Evolutionary conservation across 306 rosid species (phyloP).

Genomic region (Astragalus membranaceus): DNA sequence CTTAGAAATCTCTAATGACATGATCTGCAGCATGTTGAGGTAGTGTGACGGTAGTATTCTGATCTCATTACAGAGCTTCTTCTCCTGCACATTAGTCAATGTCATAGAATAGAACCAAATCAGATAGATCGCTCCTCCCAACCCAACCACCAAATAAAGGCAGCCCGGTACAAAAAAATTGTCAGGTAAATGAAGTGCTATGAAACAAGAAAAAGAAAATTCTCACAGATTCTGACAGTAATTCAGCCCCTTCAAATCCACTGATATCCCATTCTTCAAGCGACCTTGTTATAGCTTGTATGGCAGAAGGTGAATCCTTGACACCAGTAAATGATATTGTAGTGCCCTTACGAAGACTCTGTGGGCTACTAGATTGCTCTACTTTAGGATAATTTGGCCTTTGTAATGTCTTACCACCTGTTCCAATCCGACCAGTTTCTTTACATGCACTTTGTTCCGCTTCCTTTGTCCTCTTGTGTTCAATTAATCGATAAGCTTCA

Average conservation of each 20-base stretch:
- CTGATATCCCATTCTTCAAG: slow-evolving; percentile 68
- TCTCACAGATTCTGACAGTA: slow-evolving; percentile 72
- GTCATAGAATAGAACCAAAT: neutral
- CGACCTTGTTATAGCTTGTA: slow-evolving; percentile 30
- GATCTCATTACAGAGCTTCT: slow-evolving; percentile 57
- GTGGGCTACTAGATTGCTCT: slow-evolving; percentile 44
- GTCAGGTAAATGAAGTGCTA: neutral
- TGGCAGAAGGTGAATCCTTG: slow-evolving; percentile 34
- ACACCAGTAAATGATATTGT: slow-evolving; percentile 20
- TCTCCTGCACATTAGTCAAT: slow-evolving; percentile 50
- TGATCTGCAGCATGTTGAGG: slow-evolving; percentile 54
- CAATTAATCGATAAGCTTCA: slow-evolving; percentile 49
- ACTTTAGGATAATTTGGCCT: slow-evolving; percentile 34
- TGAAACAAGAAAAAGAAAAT: neutral
- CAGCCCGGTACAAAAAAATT: neutral
- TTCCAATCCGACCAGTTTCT: slow-evolving; percentile 47
- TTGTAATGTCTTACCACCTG: slow-evolving; percentile 33
- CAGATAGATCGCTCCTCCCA: no score
- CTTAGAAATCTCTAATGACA: slow-evolving; percentile 44
- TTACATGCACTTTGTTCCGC: slow-evolving; percentile 33
- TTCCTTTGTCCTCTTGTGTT: slow-evolving; percentile 49
- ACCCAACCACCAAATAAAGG: no score
- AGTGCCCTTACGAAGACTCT: slow-evolving; percentile 33
- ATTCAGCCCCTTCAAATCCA: slow-evolving; percentile 54
- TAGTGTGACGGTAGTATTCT: slow-evolving; percentile 68